phyloP scores from a whole-genome alignment of 441 rosid species.

The Gossypium davidsonii region DNA sequence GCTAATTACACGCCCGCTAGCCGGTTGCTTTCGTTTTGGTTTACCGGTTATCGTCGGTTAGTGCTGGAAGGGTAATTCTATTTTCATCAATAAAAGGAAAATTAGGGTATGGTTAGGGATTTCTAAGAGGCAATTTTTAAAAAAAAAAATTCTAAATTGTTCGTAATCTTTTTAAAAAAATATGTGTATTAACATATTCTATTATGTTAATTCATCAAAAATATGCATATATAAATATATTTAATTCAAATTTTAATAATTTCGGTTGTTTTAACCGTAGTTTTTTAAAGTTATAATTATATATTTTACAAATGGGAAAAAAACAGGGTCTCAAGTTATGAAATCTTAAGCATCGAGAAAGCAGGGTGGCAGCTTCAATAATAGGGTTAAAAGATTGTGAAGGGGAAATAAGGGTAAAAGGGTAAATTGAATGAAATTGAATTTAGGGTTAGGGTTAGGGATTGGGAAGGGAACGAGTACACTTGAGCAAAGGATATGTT shows the following conservation, averaged over 20 bases:
- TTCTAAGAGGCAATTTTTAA: no score
- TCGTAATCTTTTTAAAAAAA: no score
- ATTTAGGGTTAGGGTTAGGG: background rate
- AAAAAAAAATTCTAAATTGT: no score
- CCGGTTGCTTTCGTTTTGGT: background rate
- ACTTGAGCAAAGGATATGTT: no score
- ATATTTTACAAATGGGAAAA: background rate
- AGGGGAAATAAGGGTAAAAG: background rate
- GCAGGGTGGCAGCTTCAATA: background rate
- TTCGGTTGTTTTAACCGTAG: no score
- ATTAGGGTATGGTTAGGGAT: background rate
- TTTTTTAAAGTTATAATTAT: background rate
- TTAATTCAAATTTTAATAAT: no score
- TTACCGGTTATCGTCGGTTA: background rate
- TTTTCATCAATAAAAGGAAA: background rate
- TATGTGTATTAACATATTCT: no score
- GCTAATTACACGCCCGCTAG: constrained; percentile 28
- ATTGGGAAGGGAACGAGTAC: background rate
- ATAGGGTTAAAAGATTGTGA: background rate
- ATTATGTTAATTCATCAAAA: no score
- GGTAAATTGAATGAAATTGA: background rate
- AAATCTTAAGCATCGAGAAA: background rate
- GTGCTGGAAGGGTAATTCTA: background rate
- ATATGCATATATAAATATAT: no score
- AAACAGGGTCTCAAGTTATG: background rate